Evolutionary conservation across 176 grass and related monocot species (phyloP), one percentile per base, ranked within the genome.

Genomic region (Lolium multiflorum): DNA sequence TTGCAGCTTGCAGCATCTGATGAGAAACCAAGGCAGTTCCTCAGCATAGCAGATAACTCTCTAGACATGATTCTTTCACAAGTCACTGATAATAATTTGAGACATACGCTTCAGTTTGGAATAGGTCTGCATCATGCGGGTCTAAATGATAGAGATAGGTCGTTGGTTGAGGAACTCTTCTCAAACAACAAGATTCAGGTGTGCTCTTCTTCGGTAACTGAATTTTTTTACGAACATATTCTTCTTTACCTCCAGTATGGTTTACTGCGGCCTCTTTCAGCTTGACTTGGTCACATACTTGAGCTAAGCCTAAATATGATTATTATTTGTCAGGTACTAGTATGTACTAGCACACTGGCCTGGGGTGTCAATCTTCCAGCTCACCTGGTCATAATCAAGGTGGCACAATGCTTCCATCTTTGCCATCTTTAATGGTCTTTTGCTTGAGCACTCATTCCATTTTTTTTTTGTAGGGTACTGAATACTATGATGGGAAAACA

Each of bases 291-390:
- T 77, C 70, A 58, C 37, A 84, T 87, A 50, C 44, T 71, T 84
- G 47, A 81, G 71, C 35, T 84, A 84, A 82, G 9, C 15, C 65
- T 79, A 70, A 77, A 56, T 39, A 84, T 21, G 17, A 20, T 89
- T 82, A 9, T 28, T 68, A 85, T 69, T 71, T 76, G 11, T 44
- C 86, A 94, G 96, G 87, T 98, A 88, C 68, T 98, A 35, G 93
- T 98, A 82, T 98, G 93, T 78, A 98, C 96, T 18, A 98, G 96
- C 90, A 98, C 96, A 74, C 92, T 98, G 77, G 96, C 96, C 38
- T 98, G 96, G 96, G 96, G 96, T 89, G 96, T 98, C 56, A 98
- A 98, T 76, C 93, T 98, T 92, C 96, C 96, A 62, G 96, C 96
- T 84, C 93, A 94, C 82, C 91, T 98, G 31, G 96, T 98, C 39